Conservation (phyloP, 2,329 filamentous ascomycete species). For the Alternaria ventricosa region DNA sequence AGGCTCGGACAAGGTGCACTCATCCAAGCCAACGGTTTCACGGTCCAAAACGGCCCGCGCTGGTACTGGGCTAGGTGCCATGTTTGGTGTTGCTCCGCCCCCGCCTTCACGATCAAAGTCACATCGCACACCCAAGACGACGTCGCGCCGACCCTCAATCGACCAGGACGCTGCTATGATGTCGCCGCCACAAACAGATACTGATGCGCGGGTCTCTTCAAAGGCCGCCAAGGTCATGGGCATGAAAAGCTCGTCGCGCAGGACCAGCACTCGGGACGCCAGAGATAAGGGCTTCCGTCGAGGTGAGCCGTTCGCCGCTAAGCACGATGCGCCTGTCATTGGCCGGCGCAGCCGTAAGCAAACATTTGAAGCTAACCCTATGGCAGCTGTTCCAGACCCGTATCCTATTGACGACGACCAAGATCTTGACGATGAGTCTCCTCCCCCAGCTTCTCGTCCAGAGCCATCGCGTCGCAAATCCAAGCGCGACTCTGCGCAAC, state of each 20-base stretch:
- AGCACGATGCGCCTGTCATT: slow-evolving; percentile 22
- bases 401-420: slow-evolving; percentile 69
- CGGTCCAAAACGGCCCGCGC: slow-evolving; percentile 61
- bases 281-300: slow-evolving; percentile 59
- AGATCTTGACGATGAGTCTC: slow-evolving; percentile 55
- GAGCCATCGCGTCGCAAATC: slow-evolving; percentile 50
- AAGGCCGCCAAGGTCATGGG: slow-evolving; percentile 84
- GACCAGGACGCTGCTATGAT: slow-evolving; percentile 70
- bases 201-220: slow-evolving; percentile 64
- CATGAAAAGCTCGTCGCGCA: slow-evolving; percentile 53
- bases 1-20: slow-evolving; percentile 69
- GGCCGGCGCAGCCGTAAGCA: slow-evolving; percentile 38
- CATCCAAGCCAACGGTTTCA: slow-evolving; percentile 55
- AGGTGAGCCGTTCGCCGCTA: slow-evolving; percentile 44
- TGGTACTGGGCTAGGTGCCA: slow-evolving; percentile 66
- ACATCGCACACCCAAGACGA: slow-evolving; percentile 64
- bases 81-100: slow-evolving; percentile 65
- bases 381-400: slow-evolving; percentile 58
- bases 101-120: slow-evolving; percentile 71
- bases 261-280: slow-evolving; percentile 48
- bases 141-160: slow-evolving; percentile 71
- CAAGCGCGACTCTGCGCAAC: slow-evolving; percentile 48
- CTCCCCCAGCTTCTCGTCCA: slow-evolving; percentile 41
- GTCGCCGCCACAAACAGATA: slow-evolving; percentile 75
- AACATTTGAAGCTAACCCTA: slow-evolving; percentile 47